Conservation (phyloP, 306 rosid genomes). For the Acacia melanoxylon region DNA sequence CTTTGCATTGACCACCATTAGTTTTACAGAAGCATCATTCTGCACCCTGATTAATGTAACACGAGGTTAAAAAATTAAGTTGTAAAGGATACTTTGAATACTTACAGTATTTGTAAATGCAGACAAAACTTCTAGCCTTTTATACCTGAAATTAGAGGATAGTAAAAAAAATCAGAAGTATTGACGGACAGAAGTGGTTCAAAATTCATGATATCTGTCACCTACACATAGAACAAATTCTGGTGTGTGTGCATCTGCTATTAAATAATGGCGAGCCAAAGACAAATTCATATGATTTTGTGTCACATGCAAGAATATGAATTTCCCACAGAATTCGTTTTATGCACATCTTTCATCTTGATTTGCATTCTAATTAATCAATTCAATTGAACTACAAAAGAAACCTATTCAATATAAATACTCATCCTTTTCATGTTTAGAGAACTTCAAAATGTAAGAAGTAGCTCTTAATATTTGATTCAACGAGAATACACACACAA, state of each 20-base stretch:
- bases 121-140: conserved; percentile 90
- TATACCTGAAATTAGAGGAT: conserved; percentile 62
- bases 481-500: neutral
- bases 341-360: conserved; percentile 4
- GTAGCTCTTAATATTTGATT: neutral
- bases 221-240: conserved; percentile 4
- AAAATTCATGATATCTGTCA: conserved; percentile 1
- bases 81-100: conserved; percentile 35
- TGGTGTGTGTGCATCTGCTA: neutral
- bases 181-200: conserved; percentile 18
- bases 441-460: neutral
- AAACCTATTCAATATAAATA: neutral
- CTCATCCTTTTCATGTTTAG: neutral
- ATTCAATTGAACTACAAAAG: neutral
- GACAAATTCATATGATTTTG: neutral
- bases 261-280: conserved; percentile 1
- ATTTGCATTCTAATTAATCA: neutral
- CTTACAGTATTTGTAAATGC: conserved; percentile 99
- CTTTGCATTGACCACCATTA: neutral
- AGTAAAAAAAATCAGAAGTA: neutral
- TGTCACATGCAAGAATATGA: neutral
- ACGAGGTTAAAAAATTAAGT: conserved; percentile 12
- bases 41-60: neutral
- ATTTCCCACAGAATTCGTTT: neutral
- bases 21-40: neutral